Evolutionary conservation across 2,329 filamentous ascomycete genomes (phyloP).

Genomic region (Venturiaceae sp.): DNA sequence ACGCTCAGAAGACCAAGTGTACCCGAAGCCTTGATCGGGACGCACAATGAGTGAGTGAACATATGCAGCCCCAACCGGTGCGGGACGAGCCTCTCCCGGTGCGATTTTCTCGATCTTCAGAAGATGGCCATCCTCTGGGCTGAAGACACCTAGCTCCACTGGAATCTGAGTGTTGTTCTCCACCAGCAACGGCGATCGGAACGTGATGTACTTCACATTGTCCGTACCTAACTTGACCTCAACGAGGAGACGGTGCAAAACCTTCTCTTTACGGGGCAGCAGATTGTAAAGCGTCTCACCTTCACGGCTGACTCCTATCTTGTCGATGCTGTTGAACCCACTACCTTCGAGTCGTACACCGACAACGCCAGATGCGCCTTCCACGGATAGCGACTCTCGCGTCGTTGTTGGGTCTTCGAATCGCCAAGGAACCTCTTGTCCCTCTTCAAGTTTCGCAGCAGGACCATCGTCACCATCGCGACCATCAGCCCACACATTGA

Average conservation of each 20-base stretch:
- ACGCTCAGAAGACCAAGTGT: conserved; percentile 83
- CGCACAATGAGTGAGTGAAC: conserved; percentile 81
- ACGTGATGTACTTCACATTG: conserved; percentile 96
- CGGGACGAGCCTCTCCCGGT: conserved; percentile 80
- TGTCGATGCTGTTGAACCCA: conserved; percentile 83
- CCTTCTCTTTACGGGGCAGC: conserved; percentile 73
- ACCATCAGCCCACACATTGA: conserved; percentile 72
- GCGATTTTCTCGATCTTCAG: conserved; percentile 97
- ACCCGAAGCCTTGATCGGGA: conserved; percentile 93
- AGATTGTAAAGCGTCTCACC: conserved; percentile 86
- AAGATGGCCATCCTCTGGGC: conserved; percentile 75
- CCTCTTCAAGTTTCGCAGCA: conserved; percentile 71
- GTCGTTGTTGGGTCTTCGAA: conserved; percentile 97
- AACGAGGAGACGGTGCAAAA: conserved; percentile 82
- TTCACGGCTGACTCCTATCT: conserved; percentile 86
- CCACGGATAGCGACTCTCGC: conserved; percentile 81
- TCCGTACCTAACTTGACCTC: conserved; percentile 86
- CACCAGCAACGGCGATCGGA: conserved; percentile 81
- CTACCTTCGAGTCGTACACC: conserved; percentile 82
- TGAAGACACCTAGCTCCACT: conserved; percentile 85
- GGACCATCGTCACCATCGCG: conserved; percentile 61
- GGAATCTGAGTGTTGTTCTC: conserved; percentile 97
- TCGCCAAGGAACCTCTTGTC: conserved; percentile 86
- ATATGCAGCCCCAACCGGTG: conserved; percentile 84
- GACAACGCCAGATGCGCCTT: conserved; percentile 70